Percentiles rank a stretch among this genome's conserved stretches.
phyloP scores from a whole-genome alignment of 768 basidiomycete genomes.

The Dioszegia aurantiaca region DNA sequence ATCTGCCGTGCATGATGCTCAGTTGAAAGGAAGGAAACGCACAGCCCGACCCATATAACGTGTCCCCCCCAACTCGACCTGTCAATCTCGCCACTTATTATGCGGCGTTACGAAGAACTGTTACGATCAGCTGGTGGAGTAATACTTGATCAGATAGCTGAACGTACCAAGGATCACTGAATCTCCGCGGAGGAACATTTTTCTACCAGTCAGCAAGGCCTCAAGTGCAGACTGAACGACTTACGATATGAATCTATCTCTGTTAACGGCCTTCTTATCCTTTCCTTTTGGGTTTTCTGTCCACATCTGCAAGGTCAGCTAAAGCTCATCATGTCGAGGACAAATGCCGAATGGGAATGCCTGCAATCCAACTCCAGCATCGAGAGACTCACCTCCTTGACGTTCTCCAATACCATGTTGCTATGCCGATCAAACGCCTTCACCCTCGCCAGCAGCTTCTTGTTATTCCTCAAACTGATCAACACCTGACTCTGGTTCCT shows the following conservation, averaged over 20 bases:
- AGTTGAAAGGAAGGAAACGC: no score
- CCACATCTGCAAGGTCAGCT: conserved; percentile 77
- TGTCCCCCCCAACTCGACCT: no score
- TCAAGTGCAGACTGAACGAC: conserved; percentile 11
- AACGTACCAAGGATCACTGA: conserved; percentile 87
- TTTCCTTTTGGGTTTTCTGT: conserved; percentile 96
- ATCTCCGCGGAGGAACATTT: conserved; percentile 97
- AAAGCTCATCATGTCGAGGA: no score
- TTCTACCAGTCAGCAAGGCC: conserved; percentile 57
- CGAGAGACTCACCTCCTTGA: conserved; percentile 82
- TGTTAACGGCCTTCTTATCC: conserved; percentile 97
- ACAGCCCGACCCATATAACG: no score
- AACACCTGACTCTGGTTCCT: conserved; percentile 96
- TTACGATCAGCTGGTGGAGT: background rate
- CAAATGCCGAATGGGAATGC: no score
- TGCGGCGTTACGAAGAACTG: conserved; percentile 47
- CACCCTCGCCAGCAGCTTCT: conserved; percentile 79
- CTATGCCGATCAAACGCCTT: conserved; percentile 99
- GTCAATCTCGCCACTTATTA: background rate
- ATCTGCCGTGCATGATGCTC: conserved; percentile 3
- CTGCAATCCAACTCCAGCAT: no score
- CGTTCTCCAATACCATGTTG: conserved; percentile 98
- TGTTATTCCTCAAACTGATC: conserved; percentile 95
- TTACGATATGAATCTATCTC: conserved; percentile 84
- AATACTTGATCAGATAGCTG: background rate